A percentile compares a stretch with the other conserved stretches of the same genome.
Evolutionary conservation across 208 protist species (phyloP).

Genomic region (Sergeia podlipaevii): DNA sequence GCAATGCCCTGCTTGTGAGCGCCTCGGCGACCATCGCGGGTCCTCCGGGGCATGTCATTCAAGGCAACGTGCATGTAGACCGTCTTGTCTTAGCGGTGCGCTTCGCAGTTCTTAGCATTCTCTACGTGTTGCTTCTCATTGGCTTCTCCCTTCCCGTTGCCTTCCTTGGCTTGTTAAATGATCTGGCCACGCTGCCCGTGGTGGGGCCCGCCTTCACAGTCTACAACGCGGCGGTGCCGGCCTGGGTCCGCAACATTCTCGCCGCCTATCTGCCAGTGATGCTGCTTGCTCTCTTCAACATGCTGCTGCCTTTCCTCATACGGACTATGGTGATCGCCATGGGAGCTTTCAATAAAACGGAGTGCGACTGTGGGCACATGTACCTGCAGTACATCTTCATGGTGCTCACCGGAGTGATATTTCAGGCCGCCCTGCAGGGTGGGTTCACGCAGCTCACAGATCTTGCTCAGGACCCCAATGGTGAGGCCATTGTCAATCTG

Average conservation of each 20-base stretch:
- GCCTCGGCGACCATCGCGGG: slow-evolving; percentile 59
- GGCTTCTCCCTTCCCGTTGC: slow-evolving; percentile 74
- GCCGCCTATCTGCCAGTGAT: slow-evolving; percentile 66
- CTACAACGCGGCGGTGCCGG: slow-evolving; percentile 30
- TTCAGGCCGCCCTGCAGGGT: slow-evolving; percentile 80
- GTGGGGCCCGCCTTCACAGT: slow-evolving; percentile 32
- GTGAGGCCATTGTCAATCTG: slow-evolving; percentile 41
- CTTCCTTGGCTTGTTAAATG: slow-evolving; percentile 71
- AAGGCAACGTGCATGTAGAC: slow-evolving; percentile 45
- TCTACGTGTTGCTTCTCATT: slow-evolving; percentile 60
- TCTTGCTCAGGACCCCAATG: slow-evolving; percentile 25
- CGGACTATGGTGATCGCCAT: slow-evolving; percentile 59
- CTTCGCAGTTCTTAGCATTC: slow-evolving; percentile 30
- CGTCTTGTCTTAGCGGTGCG: slow-evolving; percentile 39
- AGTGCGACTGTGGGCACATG: slow-evolving; percentile 57
- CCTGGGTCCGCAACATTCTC: slow-evolving; percentile 33
- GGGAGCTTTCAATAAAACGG: slow-evolving; percentile 58
- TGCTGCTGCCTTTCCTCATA: slow-evolving; percentile 65
- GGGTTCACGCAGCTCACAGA: slow-evolving; percentile 43
- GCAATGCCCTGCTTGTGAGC: slow-evolving; percentile 27
- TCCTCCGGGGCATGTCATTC: slow-evolving; percentile 59
- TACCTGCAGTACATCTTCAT: slow-evolving; percentile 85
- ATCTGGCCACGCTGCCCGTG: slow-evolving; percentile 41
- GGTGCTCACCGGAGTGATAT: slow-evolving; percentile 81
- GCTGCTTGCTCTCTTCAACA: slow-evolving; percentile 68